Evolutionary conservation across 768 basidiomycete species (phyloP).

Genomic region (Suillus paluster): DNA sequence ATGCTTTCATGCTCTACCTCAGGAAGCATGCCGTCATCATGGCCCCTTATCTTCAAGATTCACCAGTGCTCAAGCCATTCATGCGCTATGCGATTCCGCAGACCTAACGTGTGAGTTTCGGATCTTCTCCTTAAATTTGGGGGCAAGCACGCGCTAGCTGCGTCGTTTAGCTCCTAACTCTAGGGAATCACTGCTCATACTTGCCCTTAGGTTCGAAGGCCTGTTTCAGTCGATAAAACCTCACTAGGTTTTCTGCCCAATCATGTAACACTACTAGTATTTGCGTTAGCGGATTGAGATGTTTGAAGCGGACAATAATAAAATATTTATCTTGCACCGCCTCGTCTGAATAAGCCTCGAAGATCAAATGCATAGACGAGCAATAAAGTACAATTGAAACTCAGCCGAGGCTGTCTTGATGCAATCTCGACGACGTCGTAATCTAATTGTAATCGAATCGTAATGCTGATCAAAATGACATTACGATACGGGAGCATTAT

Average conservation of each 20-base stretch:
- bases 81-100: no score
- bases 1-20: slow-evolving; percentile 36
- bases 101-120: no score
- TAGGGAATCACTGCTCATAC: neutral
- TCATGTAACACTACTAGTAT: neutral
- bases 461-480: neutral
- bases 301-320: neutral
- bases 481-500: neutral
- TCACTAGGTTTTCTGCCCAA: neutral
- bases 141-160: neutral
- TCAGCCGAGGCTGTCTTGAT: neutral
- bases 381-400: neutral
- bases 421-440: neutral
- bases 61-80: no score
- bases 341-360: no score
- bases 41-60: slow-evolving; percentile 30
- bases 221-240: neutral
- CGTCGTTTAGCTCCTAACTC: neutral
- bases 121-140: no score
- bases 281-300: neutral
- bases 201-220: neutral
- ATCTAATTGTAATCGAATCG: neutral
- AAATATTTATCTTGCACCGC: no score
- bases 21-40: slow-evolving; percentile 32
- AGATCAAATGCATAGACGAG: neutral